A percentile compares a stretch with the other conserved stretches of the same genome.
Conservation (phyloP, 73 alveolate species). For the Paramecium sonneborni region DNA sequence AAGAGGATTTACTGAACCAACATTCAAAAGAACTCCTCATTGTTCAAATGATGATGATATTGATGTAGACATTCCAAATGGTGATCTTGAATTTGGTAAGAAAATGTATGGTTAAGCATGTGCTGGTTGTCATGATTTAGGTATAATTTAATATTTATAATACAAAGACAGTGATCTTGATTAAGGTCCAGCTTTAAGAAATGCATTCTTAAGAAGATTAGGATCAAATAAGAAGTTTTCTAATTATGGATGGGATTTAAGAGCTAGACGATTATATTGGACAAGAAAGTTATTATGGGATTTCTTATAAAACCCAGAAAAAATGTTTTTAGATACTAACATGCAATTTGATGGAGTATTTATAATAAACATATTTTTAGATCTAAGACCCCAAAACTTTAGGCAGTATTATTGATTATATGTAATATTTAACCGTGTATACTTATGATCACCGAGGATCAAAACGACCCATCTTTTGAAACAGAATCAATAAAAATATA, state of each 20-base stretch:
- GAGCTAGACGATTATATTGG: slow-evolving; percentile 50
- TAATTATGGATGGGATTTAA: slow-evolving; percentile 49
- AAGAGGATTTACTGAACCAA: background rate
- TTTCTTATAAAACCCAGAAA: slow-evolving; percentile 49
- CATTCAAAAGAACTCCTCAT: background rate
- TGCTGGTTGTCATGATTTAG: slow-evolving; percentile 52
- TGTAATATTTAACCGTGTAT: slow-evolving; percentile 35
- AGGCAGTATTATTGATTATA: slow-evolving; percentile 7
- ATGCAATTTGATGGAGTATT: slow-evolving; percentile 51
- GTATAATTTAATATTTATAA: background rate
- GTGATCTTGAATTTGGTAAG: slow-evolving; percentile 38
- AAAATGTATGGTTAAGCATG: slow-evolving; percentile 6
- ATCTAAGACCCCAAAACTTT: slow-evolving; percentile 14
- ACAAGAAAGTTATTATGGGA: slow-evolving; percentile 29
- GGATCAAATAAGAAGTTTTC: slow-evolving; percentile 23
- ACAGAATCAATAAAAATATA: background rate
- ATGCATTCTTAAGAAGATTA: background rate
- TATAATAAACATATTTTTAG: background rate
- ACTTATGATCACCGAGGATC: slow-evolving; percentile 1
- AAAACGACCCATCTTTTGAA: slow-evolving; percentile 21
- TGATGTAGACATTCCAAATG: slow-evolving; percentile 38
- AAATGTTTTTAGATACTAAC: slow-evolving; percentile 46
- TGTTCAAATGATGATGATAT: slow-evolving; percentile 17
- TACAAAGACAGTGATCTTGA: slow-evolving; percentile 12
- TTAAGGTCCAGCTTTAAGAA: slow-evolving; percentile 8